These are phyloP conservation scores for Phlebiopsis flavidoalba DNA, from an alignment of 768 basidiomycete species.

Conservation along the genomic window DNA sequence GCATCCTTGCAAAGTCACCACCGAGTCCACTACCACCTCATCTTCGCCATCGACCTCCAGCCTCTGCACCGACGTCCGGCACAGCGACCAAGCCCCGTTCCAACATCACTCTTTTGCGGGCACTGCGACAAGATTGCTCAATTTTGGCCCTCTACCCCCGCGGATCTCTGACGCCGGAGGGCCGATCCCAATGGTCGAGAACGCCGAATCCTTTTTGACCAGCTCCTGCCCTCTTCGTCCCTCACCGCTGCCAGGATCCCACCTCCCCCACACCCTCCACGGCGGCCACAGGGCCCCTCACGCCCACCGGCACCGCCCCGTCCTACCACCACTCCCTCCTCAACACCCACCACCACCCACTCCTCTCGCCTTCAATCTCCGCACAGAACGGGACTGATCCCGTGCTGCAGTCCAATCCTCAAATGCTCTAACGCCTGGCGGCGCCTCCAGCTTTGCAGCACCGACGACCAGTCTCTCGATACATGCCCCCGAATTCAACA, in stretches of 20 bases:
- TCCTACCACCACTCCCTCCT: conserved; percentile 23
- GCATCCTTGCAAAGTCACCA: background rate
- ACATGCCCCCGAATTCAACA: conserved; percentile 82
- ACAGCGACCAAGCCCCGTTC: conserved; percentile 10
- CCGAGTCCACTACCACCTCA: background rate
- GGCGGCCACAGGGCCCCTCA: background rate
- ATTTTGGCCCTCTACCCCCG: conserved; percentile 52
- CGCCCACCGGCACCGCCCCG: conserved; percentile 11
- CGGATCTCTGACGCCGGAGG: conserved; percentile 48
- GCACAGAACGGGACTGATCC: conserved; percentile 12
- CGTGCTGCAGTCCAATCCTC: conserved; percentile 11
- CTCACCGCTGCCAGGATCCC: conserved; percentile 29
- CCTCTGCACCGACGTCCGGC: conserved; percentile 5
- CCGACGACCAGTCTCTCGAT: conserved; percentile 66
- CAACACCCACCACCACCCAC: conserved; percentile 27
- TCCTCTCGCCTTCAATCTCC: conserved; percentile 20
- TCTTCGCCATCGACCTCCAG: background rate
- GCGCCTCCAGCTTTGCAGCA: conserved; percentile 28
- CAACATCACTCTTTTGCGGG: background rate
- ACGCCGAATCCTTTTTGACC: conserved; percentile 63
- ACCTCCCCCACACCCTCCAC: background rate
- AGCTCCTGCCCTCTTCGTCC: conserved; percentile 25
- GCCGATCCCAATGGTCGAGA: conserved; percentile 37
- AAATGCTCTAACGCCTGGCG: conserved; percentile 36
- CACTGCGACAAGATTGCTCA: conserved; percentile 47